Base-by-base conservation (phyloP, 2,329 filamentous ascomycete species). In the Lecanosticta acicola region DNA sequence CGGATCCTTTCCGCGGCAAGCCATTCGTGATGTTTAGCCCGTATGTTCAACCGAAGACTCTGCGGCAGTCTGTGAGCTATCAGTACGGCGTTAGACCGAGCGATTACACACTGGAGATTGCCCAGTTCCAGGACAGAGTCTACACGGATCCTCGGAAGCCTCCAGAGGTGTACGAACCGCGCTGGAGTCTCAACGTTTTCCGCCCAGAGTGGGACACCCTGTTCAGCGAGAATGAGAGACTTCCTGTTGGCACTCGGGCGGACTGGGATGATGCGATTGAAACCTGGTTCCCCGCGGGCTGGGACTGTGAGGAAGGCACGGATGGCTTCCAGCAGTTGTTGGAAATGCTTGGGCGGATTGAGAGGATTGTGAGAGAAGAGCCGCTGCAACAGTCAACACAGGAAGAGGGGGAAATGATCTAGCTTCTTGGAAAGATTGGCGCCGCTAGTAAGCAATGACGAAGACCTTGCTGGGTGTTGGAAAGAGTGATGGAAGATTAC, bases 221-320 rank as follows among this genome's bases (percentile, higher is more conserved):
- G 19, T 51, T 67, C 10, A 48, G 49, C 1, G 32, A 53, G 39
- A 66, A 66, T 39, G 56, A 59, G 34, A 46, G 53, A 9, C 48
- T 66, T 7, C 10, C 36, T 0, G 54, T 65, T 19, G 64, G 63
- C 14, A 47, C 49, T 17, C 37, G 33, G 24, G 54, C 57, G 2
- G 49, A 54, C 4, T 67, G 63, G 62, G 39, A 44, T 2, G 51
- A 59, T 26, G 58, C 57, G 33, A 50, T 59, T 9, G 47, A 52
- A 4, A 53, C 48, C 8, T 66, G 61, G 60, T 66, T 67, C 32
- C 62, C 63, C 2, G 32, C 49, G 11, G 56, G 60, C 32, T 36
- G 49, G 26, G 41, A 39, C 10, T 41, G 45, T 14, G 44, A 51
- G n/a, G 41, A 29, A 29, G 24, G 43, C 8, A 40, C 44, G 9